Percentiles rank a stretch among this genome's conserved stretches.
phyloP scores from a whole-genome alignment of 805 yeast genomes.

The Yarrowia phangngaensis region DNA sequence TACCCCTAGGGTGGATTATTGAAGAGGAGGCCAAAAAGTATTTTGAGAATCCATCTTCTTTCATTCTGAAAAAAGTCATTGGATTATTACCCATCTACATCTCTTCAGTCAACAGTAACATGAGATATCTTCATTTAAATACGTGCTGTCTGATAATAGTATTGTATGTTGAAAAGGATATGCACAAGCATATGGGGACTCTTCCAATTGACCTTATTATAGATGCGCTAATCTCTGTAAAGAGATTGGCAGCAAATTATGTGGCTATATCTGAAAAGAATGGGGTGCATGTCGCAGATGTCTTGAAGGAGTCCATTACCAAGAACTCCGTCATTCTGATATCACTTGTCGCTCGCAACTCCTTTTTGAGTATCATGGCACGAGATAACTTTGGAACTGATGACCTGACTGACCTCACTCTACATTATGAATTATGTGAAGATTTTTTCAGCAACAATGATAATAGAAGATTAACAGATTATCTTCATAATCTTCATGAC shows the following conservation, averaged over 20 bases:
- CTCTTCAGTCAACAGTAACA: not conserved
- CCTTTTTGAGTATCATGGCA: slow-evolving; percentile 6
- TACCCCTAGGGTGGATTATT: slow-evolving; percentile 8
- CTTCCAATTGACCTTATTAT: not conserved
- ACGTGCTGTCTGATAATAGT: slow-evolving; percentile 4
- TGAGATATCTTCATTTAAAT: not conserved
- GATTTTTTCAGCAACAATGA: not conserved
- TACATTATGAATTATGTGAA: not conserved
- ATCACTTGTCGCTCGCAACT: slow-evolving; percentile 2
- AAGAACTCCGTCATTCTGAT: not conserved
- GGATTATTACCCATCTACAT: not conserved
- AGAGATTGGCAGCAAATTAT: not conserved
- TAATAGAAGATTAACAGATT: not conserved
- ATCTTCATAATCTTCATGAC: slow-evolving; percentile 2
- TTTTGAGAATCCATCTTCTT: not conserved
- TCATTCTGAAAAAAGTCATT: not conserved
- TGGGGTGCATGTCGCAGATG: slow-evolving; percentile 2
- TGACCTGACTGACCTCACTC: not conserved
- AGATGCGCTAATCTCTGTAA: not conserved
- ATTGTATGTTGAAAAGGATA: slow-evolving; percentile 8
- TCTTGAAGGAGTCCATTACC: not conserved
- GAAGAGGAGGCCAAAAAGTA: slow-evolving; percentile 5
- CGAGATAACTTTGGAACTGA: not conserved
- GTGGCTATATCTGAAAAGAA: not conserved
- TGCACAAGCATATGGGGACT: slow-evolving; percentile 9